Conservation (phyloP, 2,329 filamentous ascomycete species). For the Calonectria leucothoes region DNA sequence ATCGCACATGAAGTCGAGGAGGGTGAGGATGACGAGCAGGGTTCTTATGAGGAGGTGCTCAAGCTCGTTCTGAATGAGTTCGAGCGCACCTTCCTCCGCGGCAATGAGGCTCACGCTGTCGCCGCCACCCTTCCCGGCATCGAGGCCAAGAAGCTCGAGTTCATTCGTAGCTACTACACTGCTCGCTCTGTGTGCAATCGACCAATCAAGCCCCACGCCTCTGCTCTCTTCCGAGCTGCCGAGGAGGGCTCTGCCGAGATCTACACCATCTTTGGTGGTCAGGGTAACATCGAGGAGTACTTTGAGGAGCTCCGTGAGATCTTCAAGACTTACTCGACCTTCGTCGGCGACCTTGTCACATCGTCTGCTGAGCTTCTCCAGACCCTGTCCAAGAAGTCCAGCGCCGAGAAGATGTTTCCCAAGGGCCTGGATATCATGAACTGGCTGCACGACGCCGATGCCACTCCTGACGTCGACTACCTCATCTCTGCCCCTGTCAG, state of each 20-base stretch:
- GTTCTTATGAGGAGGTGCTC: constrained; percentile 91
- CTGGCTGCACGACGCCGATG: constrained; percentile 90
- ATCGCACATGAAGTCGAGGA: constrained; percentile 90
- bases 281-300: constrained; percentile 99
- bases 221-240: constrained; percentile 89
- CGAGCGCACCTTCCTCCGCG: constrained; percentile 91
- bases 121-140: constrained; percentile 90
- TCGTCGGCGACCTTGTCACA: constrained; percentile 86
- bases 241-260: constrained; percentile 85
- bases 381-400: constrained; percentile 82
- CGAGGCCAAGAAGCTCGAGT: constrained; percentile 88
- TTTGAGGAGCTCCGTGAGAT: constrained; percentile 96
- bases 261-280: constrained; percentile 95
- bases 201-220: constrained; percentile 91
- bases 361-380: constrained; percentile 89
- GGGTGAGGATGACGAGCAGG: constrained; percentile 88
- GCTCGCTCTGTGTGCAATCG: constrained; percentile 86
- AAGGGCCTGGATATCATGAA: constrained; percentile 96
- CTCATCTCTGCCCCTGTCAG: constrained; percentile 95
- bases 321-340: constrained; percentile 89
- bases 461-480: constrained; percentile 94
- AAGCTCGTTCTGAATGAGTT: constrained; percentile 96
- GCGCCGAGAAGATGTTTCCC: constrained; percentile 93
- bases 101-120: constrained; percentile 95
- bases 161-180: constrained; percentile 91